Evolutionary conservation across 1,284 basidiomycete genomes (phyloP).

Genomic region (Pseudozyma flocculosa): DNA sequence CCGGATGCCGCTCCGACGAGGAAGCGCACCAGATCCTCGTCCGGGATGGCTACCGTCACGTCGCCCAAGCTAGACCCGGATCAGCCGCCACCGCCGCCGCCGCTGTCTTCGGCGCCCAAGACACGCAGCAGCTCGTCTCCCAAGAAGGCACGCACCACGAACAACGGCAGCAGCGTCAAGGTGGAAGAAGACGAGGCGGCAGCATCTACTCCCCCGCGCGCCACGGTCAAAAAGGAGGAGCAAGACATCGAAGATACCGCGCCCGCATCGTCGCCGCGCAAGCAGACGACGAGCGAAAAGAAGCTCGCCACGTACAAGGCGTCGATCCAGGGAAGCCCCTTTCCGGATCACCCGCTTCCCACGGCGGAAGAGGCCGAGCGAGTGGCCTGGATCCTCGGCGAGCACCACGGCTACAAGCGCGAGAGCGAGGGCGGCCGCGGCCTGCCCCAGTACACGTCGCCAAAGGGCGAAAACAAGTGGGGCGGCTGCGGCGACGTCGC

Average conservation of each 20-base stretch:
- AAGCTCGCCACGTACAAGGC: slow-evolving; percentile 36
- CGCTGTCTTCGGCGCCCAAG: too few relatives aligned
- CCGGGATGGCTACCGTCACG: too few relatives aligned
- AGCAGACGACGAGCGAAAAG: slow-evolving; percentile 24
- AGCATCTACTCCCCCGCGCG: too few relatives aligned
- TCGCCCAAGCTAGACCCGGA: too few relatives aligned
- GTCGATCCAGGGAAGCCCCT: slow-evolving; percentile 32
- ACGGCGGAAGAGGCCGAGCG: slow-evolving; percentile 38
- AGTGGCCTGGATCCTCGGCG: slow-evolving; percentile 45
- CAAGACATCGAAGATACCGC: background rate
- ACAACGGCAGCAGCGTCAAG: too few relatives aligned
- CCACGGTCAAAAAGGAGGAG: slow-evolving; percentile 4
- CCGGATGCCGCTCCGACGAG: too few relatives aligned
- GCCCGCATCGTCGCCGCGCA: slow-evolving; percentile 7
- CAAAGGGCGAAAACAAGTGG: slow-evolving; percentile 23
- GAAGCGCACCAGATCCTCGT: too few relatives aligned
- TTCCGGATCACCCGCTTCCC: slow-evolving; percentile 37
- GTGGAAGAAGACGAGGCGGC: too few relatives aligned
- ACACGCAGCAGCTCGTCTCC: too few relatives aligned
- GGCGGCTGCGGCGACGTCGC: slow-evolving; percentile 46
- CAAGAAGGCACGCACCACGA: too few relatives aligned
- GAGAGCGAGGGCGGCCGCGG: slow-evolving; percentile 27
- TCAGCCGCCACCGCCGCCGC: too few relatives aligned
- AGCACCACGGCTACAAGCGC: slow-evolving; percentile 44
- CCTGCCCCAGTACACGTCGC: slow-evolving; percentile 23